Evolutionary conservation across 1,284 basidiomycete species (phyloP), one percentile per base, ranked within the genome.

Genomic region (Ganoderma sinense): DNA sequence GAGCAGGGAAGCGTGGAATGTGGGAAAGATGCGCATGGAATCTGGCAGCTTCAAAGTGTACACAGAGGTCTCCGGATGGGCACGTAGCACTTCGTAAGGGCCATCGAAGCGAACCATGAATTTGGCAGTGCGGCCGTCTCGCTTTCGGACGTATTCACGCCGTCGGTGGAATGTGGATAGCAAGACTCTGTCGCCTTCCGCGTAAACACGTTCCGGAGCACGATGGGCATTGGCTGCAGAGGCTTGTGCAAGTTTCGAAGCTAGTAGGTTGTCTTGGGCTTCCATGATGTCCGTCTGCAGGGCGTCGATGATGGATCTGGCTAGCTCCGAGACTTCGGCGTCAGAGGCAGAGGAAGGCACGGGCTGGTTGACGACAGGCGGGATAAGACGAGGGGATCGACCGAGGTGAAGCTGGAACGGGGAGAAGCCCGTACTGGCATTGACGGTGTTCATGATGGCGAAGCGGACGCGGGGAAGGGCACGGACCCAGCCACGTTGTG

Each of bases 401-500:
- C 79, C 76, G 1, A 75, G 64, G 2, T 77, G 73, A 0, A 81
- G 71, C 53, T 82, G 75, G 75, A 86, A 86, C 0, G 78, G 81
- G 0, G 82, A 79, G 31, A 77, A 77, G 0, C 77, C 77, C 0
- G 81, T 85, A 3, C 81, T 78, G 45, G 72, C 40, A 40, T 77
- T 83, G 4, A 78, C 63, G 0, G 76, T 71, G 59, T 82, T 83
- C 79, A 85, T 86, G 62, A 83, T 78, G 0, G 77, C 73, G 69
- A 86, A 87, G 26, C 77, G 77, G 0, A 85, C 78, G 0, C 74
- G 58, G 0, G 83, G 82, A 0, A 87, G 74, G 0, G 77, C 75
- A 0, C 53, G 11, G 0, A 75, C 70, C 87, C 87, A 89, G 8
- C 86, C 81, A 31, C 76, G 75, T 68, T 88, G 85, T 31, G 84